Evolutionary conservation across 176 grass and related monocot genomes (phyloP).

Genomic region (Musa schizocarpa): DNA sequence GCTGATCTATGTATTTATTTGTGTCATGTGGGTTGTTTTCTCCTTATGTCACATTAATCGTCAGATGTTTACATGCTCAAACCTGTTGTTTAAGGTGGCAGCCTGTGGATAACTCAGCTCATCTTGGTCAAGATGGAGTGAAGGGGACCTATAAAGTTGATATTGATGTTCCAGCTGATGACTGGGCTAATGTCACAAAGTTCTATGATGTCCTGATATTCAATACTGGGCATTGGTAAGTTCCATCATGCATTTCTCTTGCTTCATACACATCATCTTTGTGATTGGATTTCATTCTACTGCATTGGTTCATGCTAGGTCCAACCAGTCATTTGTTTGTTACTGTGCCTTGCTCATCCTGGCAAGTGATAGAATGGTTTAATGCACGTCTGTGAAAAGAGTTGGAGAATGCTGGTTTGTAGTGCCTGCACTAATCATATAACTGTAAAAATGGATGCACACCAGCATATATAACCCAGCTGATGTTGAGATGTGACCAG

Average conservation of each 20-base stretch:
- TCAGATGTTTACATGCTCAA: constrained; percentile 31
- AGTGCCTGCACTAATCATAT: no score
- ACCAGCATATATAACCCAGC: no score
- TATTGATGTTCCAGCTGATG: constrained; percentile 60
- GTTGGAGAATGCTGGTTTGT: neutral
- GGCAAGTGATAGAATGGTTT: neutral
- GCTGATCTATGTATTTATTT: neutral
- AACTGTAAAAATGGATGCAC: no score
- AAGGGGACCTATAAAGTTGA: constrained; percentile 62
- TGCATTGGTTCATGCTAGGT: neutral
- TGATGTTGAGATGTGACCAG: no score
- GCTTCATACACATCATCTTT: neutral
- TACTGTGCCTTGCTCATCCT: neutral
- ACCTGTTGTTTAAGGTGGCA: constrained; percentile 90
- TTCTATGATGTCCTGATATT: constrained; percentile 91
- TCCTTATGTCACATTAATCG: constrained; percentile 1
- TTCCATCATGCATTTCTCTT: constrained; percentile 9
- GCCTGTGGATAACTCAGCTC: constrained; percentile 36
- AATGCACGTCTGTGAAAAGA: neutral
- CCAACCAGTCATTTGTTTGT: neutral
- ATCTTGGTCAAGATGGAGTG: constrained; percentile 41
- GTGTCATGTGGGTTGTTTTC: neutral
- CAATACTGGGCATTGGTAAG: constrained; percentile 94
- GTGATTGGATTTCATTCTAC: neutral
- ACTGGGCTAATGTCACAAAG: constrained; percentile 66